Conservation (phyloP, 352 stramenopile genomes). For the Globisporangium rhizosaccharum region DNA sequence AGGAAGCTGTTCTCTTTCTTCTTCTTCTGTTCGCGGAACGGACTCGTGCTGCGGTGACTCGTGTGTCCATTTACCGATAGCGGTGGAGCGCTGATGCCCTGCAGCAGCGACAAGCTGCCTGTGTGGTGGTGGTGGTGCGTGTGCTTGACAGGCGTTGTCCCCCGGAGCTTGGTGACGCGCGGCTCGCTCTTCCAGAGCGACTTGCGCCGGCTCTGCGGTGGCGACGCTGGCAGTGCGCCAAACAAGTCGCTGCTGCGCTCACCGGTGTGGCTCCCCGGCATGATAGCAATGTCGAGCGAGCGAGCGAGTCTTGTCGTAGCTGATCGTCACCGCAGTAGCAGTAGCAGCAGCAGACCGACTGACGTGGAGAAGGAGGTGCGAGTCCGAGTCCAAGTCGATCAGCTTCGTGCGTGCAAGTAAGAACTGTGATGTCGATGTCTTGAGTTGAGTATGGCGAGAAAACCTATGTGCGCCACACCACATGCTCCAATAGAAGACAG, state of each 20-base stretch:
- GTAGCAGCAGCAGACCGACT: not conserved
- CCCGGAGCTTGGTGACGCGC: constrained; percentile 8
- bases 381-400: no score
- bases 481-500: no score
- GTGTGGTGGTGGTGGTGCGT: not conserved
- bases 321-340: not conserved
- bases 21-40: constrained; percentile 8
- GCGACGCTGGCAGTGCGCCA: not conserved
- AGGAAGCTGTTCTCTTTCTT: constrained; percentile 15
- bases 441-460: no score
- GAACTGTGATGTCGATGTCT: no score
- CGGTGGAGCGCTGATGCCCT: not conserved
- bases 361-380: no score
- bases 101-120: not conserved
- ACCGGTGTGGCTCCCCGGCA: constrained; percentile 14
- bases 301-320: not conserved
- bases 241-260: constrained; percentile 7
- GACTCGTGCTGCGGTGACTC: constrained; percentile 7
- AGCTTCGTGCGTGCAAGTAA: no score
- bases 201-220: constrained; percentile 12
- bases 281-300: not conserved
- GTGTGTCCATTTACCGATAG: not conserved
- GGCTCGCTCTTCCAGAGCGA: constrained; percentile 15
- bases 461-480: no score
- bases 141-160: not conserved